Percentiles rank a stretch among this genome's conserved stretches.
Evolutionary conservation across 768 basidiomycete species (phyloP).

Genomic region (Arthromyces matolae): DNA sequence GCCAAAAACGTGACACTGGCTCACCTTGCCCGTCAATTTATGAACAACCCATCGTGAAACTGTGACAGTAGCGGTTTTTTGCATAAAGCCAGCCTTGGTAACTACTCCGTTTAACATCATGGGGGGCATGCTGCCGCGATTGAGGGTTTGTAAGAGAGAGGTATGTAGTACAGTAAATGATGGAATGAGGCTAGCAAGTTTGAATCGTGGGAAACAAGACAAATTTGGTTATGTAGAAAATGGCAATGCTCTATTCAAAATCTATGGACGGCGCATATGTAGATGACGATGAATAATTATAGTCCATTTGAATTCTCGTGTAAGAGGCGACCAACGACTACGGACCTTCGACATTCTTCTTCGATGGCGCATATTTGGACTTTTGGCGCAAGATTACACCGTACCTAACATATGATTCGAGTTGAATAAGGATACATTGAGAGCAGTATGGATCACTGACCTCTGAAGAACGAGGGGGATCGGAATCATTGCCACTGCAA

Average conservation of each 20-base stretch:
- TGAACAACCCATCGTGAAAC: slow-evolving; percentile 75
- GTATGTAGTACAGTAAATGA: too few species aligned
- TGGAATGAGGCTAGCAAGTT: too few species aligned
- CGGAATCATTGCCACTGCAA: slow-evolving; percentile 49
- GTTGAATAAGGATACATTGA: background rate
- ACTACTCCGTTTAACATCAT: slow-evolving; percentile 74
- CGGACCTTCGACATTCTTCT: slow-evolving; percentile 2
- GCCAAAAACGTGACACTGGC: slow-evolving; percentile 7
- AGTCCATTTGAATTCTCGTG: background rate
- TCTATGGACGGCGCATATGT: background rate
- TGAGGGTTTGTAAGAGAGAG: background rate
- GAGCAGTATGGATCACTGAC: slow-evolving; percentile 15
- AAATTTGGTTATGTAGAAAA: too few species aligned
- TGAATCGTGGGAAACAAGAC: slow-evolving; percentile 5
- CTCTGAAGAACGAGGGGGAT: slow-evolving; percentile 45
- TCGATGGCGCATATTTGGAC: slow-evolving; percentile 39
- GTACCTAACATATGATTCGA: slow-evolving; percentile 26
- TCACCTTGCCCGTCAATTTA: slow-evolving; percentile 72
- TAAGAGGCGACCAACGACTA: too few species aligned
- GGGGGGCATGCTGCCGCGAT: slow-evolving; percentile 59
- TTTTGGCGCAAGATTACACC: slow-evolving; percentile 39
- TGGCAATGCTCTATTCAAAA: too few species aligned
- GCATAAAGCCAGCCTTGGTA: slow-evolving; percentile 79
- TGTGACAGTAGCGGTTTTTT: slow-evolving; percentile 81
- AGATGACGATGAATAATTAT: background rate